phyloP scores from a whole-genome alignment of 2,329 filamentous ascomycete species.

The Aspergillus amoenus region DNA sequence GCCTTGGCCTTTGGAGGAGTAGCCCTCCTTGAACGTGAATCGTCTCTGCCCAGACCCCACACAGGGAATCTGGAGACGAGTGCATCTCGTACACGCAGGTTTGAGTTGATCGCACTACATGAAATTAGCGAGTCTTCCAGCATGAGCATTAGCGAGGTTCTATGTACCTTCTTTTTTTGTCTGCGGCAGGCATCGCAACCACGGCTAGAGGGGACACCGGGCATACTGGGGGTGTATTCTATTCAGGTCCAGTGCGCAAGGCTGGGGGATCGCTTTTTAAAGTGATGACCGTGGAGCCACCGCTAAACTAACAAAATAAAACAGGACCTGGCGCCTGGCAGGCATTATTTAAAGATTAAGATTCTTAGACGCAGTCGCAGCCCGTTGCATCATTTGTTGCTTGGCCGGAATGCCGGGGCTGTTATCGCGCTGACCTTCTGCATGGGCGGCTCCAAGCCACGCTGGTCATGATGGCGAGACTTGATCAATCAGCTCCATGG shows the following conservation, averaged over 20 bases:
- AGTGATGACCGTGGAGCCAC: not conserved
- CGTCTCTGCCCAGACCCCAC: slow-evolving; percentile 24
- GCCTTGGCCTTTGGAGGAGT: not conserved
- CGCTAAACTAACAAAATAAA: not conserved
- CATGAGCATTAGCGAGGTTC: not conserved
- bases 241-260: not conserved
- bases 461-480: not conserved
- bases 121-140: not conserved
- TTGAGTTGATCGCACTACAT: slow-evolving; percentile 27
- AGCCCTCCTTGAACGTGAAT: slow-evolving; percentile 25
- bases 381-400: slow-evolving; percentile 1
- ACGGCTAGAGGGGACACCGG: slow-evolving; percentile 25
- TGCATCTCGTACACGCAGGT: slow-evolving; percentile 25
- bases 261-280: not conserved
- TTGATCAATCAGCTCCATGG: not conserved
- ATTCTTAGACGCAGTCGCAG: not conserved
- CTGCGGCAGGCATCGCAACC: slow-evolving; percentile 23
- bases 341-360: not conserved
- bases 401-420: slow-evolving; percentile 1
- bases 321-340: not conserved
- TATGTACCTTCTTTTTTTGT: slow-evolving; percentile 25
- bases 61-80: slow-evolving; percentile 22
- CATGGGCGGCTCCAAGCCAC: slow-evolving; percentile 1
- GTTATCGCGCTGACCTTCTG: not conserved
- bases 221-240: slow-evolving; percentile 13